phyloP scores from a whole-genome alignment of 495 filamentous ascomycete genomes.

The Hypoxylon crocopeplum region DNA sequence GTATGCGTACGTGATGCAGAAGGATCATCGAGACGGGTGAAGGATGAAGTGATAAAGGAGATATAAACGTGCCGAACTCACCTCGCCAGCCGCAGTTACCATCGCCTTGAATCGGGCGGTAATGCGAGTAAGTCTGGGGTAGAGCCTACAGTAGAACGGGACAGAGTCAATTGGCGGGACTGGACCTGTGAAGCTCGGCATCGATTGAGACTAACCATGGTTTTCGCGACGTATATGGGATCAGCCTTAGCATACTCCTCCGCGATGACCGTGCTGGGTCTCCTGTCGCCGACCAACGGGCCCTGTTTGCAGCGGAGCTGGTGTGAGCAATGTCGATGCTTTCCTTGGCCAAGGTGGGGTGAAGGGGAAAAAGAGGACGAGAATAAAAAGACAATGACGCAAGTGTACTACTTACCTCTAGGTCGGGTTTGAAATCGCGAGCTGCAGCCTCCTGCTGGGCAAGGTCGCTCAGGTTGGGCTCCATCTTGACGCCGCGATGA shows the following conservation, averaged over 20 bases:
- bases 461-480: conserved; percentile 48
- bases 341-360: background rate
- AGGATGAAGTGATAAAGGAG: conserved; percentile 2
- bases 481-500: conserved; percentile 48
- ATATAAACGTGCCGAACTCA: conserved; percentile 55
- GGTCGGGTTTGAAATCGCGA: conserved; percentile 68
- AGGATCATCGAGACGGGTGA: conserved; percentile 8
- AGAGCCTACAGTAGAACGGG: conserved; percentile 63
- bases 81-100: conserved; percentile 98
- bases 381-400: conserved; percentile 5
- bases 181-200: conserved; percentile 2
- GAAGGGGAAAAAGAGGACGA: background rate
- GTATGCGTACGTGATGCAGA: conserved; percentile 26
- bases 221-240: conserved; percentile 82
- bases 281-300: conserved; percentile 79
- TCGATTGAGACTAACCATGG: conserved; percentile 67
- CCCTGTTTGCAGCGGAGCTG: conserved; percentile 62
- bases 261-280: conserved; percentile 77
- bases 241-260: conserved; percentile 93
- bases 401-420: conserved; percentile 59
- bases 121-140: conserved; percentile 83
- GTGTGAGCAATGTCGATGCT: conserved; percentile 16
- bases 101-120: conserved; percentile 87
- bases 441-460: conserved; percentile 63
- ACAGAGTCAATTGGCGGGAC: conserved; percentile 24